These are phyloP conservation scores for Leccinellum luteum DNA, from an alignment of 768 basidiomycete genomes.

Conservation along the genomic window DNA sequence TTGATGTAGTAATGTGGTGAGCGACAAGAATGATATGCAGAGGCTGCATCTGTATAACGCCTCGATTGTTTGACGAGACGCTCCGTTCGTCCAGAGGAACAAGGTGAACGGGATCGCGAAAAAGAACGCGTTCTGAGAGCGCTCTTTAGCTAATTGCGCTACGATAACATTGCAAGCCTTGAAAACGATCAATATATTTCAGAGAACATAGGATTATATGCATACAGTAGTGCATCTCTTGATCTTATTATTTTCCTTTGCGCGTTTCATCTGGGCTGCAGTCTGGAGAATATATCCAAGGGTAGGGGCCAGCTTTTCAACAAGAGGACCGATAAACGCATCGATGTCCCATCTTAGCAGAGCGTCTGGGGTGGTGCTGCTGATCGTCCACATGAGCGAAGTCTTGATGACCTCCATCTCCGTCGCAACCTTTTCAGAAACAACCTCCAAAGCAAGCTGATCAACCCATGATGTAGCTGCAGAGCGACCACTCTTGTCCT, in stretches of 20 bases:
- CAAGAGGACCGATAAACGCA: neutral
- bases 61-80: neutral
- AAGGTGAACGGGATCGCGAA: neutral
- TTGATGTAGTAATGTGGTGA: neutral
- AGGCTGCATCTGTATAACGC: neutral
- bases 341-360: neutral
- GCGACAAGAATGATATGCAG: neutral
- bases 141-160: neutral
- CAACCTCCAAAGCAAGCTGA: neutral
- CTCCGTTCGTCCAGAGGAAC: neutral
- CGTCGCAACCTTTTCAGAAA: neutral
- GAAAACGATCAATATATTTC: neutral
- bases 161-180: neutral
- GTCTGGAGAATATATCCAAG: neutral
- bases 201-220: neutral
- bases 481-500: neutral
- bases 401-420: neutral
- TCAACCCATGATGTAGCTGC: neutral
- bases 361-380: neutral
- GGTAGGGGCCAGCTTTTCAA: neutral
- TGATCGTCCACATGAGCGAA: neutral
- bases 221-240: slow-evolving; percentile 1
- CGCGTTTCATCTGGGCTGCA: neutral
- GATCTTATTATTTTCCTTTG: slow-evolving; percentile 1
- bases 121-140: neutral